Base-by-base conservation (phyloP, 257 asterid genomes). In the Scutellaria baicalensis region DNA sequence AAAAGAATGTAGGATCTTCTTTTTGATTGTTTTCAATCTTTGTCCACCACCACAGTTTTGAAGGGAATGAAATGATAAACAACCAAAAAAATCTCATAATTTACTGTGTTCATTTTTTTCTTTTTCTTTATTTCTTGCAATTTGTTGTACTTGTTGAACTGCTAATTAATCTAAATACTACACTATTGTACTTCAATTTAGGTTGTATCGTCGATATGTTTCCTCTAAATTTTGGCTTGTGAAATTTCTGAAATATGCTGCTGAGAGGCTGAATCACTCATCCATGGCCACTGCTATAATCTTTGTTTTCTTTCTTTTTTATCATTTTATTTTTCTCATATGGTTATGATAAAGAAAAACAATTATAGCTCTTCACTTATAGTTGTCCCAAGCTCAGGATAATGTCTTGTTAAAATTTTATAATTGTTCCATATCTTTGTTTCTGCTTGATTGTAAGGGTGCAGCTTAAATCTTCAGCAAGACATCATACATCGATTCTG, bases 31-130 rank as follows among this genome's bases (percentile, higher is more conserved):
- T 67, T 7, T 44, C 18, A 0, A 76, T 33, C 57, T 69, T 50
- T 51, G 16, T 43, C 43, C 74, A 51, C 60, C 18, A 14, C 42
- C 73, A 31, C 81, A 71, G 6, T 77, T 71, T 77, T 71, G 64
- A 60, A 51, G 77, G 77, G 67, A 35, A 59, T 36, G 20, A 72
- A 76, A 42, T 66, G 48, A 66, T 64, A 39, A 20, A 13, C 20
- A 11, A 60, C 21, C 52, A 50, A 21, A 35, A 35, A 35, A 21
- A 54, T 42, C 33, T n/a, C 23, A 11, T 14, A 42, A 23, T 8
- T 67, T 31, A 10, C 27, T n/a, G 10, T 5, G 45, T 27, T 48
- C 39, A 3, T 42, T 14, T 47, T 64, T 73, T 21, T 33, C 38
- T 50, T 39, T 51, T 20, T 33, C 16, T 55, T 8, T 9, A 6